phyloP scores from a whole-genome alignment of 495 filamentous ascomycete genomes.

The Podospora appendiculata region DNA sequence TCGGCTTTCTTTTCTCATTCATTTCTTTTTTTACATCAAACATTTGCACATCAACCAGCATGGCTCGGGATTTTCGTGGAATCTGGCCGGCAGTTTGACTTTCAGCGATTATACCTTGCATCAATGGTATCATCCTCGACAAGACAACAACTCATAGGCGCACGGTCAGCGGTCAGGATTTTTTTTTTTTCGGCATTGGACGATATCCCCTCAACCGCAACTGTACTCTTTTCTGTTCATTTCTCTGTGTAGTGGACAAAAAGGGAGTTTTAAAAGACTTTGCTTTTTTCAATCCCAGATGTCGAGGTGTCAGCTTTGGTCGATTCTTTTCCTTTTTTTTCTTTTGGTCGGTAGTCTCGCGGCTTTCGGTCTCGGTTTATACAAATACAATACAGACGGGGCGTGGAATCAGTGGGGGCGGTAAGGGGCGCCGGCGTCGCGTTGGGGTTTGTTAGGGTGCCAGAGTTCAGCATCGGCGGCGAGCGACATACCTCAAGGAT shows the following conservation, averaged over 20 bases:
- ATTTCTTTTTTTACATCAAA: neutral
- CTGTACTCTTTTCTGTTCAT: constrained; percentile 6
- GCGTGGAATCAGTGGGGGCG: constrained; percentile 3
- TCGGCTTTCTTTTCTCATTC: too few relatives aligned
- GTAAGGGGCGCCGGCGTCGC: constrained; percentile 2
- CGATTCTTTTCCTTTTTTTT: constrained; percentile 12
- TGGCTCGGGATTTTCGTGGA: constrained; percentile 9
- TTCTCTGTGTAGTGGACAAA: constrained; percentile 4
- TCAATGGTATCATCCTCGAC: constrained; percentile 8
- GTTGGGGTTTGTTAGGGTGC: constrained; percentile 1
- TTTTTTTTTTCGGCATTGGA: constrained; percentile 8
- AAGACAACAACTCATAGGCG: constrained; percentile 9
- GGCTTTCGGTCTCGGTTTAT: constrained; percentile 16
- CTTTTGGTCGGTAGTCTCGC: constrained; percentile 15
- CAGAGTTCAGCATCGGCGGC: neutral
- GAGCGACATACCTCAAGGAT: too few relatives aligned
- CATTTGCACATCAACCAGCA: constrained; percentile 11
- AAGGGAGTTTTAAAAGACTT: constrained; percentile 12
- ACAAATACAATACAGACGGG: constrained; percentile 17
- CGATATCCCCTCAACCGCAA: constrained; percentile 11
- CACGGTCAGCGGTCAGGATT: constrained; percentile 11
- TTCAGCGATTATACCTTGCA: constrained; percentile 3
- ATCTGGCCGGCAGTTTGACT: constrained; percentile 2
- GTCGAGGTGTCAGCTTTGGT: too few relatives aligned
- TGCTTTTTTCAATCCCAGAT: constrained; percentile 5